Evolutionary conservation across 2,329 filamentous ascomycete species (phyloP).

Genomic region (Sclerotinia glacialis): DNA sequence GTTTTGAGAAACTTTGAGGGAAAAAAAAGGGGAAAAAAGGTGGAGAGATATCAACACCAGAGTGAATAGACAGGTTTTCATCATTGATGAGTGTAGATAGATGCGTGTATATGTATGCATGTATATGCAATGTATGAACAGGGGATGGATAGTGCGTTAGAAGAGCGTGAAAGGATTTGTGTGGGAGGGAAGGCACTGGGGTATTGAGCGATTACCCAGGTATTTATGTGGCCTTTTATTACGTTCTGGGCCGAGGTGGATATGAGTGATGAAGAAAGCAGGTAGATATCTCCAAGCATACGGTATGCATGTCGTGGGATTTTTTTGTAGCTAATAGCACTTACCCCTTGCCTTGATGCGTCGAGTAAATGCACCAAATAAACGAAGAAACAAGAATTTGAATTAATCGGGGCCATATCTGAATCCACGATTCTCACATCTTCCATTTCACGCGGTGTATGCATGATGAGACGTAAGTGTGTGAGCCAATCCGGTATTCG

Average conservation of each 20-base stretch:
- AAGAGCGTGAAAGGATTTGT: neutral
- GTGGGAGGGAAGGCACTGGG: neutral
- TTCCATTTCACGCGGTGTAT: neutral
- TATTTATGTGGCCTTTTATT: slow-evolving; percentile 5
- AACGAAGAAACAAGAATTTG: neutral
- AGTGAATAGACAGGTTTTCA: neutral
- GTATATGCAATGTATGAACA: slow-evolving; percentile 11
- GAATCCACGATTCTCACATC: neutral
- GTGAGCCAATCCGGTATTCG: slow-evolving; percentile 7
- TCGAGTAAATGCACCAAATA: neutral
- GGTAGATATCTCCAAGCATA: neutral
- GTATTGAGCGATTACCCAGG: neutral
- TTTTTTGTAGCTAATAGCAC: neutral
- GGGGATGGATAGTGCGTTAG: slow-evolving; percentile 3
- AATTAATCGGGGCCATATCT: neutral
- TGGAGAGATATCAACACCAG: neutral
- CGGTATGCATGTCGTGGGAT: neutral
- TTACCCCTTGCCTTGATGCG: neutral
- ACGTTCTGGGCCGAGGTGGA: slow-evolving; percentile 5
- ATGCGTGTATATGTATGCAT: slow-evolving; percentile 4
- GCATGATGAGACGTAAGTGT: slow-evolving; percentile 6
- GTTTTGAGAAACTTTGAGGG: neutral
- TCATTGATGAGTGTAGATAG: neutral
- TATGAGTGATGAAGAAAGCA: slow-evolving; percentile 1
- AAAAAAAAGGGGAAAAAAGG: neutral